Evolutionary conservation across 2,329 filamentous ascomycete species (phyloP).

Genomic region (Exophiala xenobiotica): DNA sequence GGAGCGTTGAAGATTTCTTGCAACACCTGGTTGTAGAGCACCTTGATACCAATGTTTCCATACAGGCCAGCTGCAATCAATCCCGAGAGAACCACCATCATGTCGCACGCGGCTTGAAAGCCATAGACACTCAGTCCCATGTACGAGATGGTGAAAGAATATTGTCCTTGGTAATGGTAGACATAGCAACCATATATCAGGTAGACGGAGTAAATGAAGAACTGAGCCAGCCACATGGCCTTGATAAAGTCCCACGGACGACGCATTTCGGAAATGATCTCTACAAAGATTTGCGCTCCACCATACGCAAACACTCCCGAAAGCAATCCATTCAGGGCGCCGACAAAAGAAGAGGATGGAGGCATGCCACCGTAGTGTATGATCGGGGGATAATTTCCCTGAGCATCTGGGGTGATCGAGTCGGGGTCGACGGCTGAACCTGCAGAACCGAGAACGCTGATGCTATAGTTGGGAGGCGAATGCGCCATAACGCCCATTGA

Average conservation of each 20-base stretch:
- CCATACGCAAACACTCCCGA: constrained; percentile 35
- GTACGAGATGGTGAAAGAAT: constrained; percentile 23
- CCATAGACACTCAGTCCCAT: constrained; percentile 35
- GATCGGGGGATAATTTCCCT: constrained; percentile 28
- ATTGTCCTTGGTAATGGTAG: constrained; percentile 31
- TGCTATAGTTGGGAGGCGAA: constrained; percentile 32
- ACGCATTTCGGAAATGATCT: constrained; percentile 37
- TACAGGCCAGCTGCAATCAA: constrained; percentile 42
- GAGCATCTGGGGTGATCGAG: constrained; percentile 31
- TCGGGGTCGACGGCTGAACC: constrained; percentile 30
- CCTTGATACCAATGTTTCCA: constrained; percentile 45
- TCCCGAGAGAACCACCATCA: constrained; percentile 33
- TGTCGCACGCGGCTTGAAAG: constrained; percentile 37
- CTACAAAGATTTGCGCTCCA: constrained; percentile 34
- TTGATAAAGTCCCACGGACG: constrained; percentile 29
- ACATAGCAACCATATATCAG: constrained; percentile 28
- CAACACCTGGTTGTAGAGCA: constrained; percentile 47
- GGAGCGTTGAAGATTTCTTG: constrained; percentile 44
- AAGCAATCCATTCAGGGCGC: constrained; percentile 34
- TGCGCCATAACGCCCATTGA: constrained; percentile 35
- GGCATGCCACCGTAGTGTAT: constrained; percentile 29
- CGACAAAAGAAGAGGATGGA: constrained; percentile 24
- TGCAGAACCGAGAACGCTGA: constrained; percentile 32
- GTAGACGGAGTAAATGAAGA: constrained; percentile 28
- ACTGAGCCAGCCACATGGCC: constrained; percentile 23